Conservation (phyloP, 2,329 filamentous ascomycete species). For the Xylariaceae sp. region DNA sequence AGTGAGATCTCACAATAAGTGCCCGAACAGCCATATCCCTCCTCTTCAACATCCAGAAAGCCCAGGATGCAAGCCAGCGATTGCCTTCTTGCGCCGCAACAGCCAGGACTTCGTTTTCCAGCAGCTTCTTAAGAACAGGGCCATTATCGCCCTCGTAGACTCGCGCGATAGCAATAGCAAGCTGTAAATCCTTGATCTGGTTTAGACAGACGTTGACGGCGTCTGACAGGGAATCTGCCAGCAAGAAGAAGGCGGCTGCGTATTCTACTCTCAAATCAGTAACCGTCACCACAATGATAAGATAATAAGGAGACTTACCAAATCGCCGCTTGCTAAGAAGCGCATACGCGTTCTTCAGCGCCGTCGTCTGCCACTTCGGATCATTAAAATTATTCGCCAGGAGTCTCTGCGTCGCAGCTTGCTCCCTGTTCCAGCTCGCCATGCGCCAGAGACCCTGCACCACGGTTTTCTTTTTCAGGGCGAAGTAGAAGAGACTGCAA, state of each 20-base stretch:
- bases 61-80: conserved; percentile 92
- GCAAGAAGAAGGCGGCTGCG: conserved; percentile 89
- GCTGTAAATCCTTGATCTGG: conserved; percentile 81
- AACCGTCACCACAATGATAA: neutral
- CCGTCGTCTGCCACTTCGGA: conserved; percentile 78
- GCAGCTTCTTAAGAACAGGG: conserved; percentile 63
- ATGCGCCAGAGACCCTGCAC: conserved; percentile 92
- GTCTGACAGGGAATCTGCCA: conserved; percentile 79
- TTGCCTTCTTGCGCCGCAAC: conserved; percentile 77
- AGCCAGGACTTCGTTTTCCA: conserved; percentile 74
- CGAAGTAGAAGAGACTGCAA: conserved; percentile 87
- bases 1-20: conserved; percentile 58
- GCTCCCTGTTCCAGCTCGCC: conserved; percentile 83
- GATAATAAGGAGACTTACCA: conserved; percentile 43
- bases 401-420: conserved; percentile 70
- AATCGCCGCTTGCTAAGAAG: conserved; percentile 86
- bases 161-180: conserved; percentile 81
- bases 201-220: conserved; percentile 82
- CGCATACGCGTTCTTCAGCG: conserved; percentile 94
- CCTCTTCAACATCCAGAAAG: conserved; percentile 83
- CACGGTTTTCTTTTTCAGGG: conserved; percentile 83
- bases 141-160: conserved; percentile 85
- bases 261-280: conserved; percentile 56
- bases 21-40: conserved; percentile 79
- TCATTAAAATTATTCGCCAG: conserved; percentile 89